Evolutionary conservation across 768 basidiomycete species (phyloP).

Genomic region (Panaeolus cyanescens): DNA sequence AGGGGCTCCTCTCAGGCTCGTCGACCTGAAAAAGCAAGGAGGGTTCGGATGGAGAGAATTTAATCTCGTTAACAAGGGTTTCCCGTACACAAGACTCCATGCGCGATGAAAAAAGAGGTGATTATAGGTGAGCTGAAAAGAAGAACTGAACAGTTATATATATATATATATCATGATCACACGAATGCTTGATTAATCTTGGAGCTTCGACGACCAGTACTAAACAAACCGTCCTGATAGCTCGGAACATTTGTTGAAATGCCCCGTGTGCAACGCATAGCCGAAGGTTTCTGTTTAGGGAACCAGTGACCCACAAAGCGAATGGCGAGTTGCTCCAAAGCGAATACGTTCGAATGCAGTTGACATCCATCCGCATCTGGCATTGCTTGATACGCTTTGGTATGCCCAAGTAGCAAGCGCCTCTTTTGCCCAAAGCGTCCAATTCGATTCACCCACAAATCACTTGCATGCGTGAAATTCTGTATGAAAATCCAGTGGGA

Average conservation of each 20-base stretch:
- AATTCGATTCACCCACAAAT: not conserved
- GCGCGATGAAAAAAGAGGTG: not conserved
- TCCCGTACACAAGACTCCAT: not conserved
- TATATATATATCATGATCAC: not conserved
- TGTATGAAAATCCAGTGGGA: too few relatives aligned
- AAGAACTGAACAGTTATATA: not conserved
- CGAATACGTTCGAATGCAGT: not conserved
- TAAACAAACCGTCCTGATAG: not conserved
- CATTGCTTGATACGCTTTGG: not conserved
- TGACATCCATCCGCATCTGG: not conserved
- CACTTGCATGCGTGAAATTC: too few relatives aligned
- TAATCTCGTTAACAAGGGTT: not conserved
- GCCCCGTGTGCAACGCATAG: not conserved
- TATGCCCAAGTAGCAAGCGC: not conserved
- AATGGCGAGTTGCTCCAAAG: not conserved
- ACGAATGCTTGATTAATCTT: not conserved
- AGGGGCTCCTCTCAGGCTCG: slow-evolving; percentile 17
- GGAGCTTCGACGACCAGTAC: not conserved
- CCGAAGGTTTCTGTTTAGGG: not conserved
- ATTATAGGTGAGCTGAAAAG: not conserved
- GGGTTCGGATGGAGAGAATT: not conserved
- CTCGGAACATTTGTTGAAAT: not conserved
- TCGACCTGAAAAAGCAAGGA: slow-evolving; percentile 13
- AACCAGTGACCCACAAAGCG: not conserved
- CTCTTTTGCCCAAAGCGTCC: not conserved